These are phyloP conservation scores for Cercospora citrullina DNA, from an alignment of 2,329 filamentous ascomycete species.

Conservation along the genomic window DNA sequence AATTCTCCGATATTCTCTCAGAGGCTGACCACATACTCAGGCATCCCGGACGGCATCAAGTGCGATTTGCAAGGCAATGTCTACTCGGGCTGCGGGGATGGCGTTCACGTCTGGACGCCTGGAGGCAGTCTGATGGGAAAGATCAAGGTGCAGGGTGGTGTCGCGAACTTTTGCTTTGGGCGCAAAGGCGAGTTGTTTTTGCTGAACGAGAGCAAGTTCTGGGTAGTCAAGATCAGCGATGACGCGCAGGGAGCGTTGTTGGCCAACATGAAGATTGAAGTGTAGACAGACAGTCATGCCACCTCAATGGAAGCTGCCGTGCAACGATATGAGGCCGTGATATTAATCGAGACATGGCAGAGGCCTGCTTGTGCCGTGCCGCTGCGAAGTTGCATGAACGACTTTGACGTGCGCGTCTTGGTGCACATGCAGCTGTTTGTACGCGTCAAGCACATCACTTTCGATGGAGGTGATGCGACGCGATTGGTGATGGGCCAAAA, in stretches of 20 bases:
- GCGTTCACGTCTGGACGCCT: constrained; percentile 56
- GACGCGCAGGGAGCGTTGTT: constrained; percentile 31
- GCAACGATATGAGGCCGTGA: neutral
- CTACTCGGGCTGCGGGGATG: constrained; percentile 57
- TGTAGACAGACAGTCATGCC: constrained; percentile 6
- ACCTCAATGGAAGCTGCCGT: neutral
- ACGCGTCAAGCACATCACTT: too few species aligned
- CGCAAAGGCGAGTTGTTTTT: constrained; percentile 32
- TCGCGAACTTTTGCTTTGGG: constrained; percentile 39
- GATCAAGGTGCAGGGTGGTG: constrained; percentile 52
- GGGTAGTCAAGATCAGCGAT: constrained; percentile 27
- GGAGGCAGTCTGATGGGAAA: constrained; percentile 57
- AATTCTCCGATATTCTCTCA: neutral
- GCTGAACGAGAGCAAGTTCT: constrained; percentile 33
- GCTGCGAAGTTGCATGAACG: neutral
- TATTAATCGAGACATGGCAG: neutral
- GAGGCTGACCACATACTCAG: constrained; percentile 26
- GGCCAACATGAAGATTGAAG: constrained; percentile 32
- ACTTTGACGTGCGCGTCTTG: too few species aligned
- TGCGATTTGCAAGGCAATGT: constrained; percentile 57
- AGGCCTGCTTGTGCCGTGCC: too few species aligned
- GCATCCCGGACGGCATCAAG: constrained; percentile 61
- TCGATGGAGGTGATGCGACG: too few species aligned
- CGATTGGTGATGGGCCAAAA: neutral
- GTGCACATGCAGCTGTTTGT: too few species aligned